A percentile compares a stretch with the other conserved stretches of the same genome.
These are phyloP conservation scores for Hippophae tibetana DNA, from an alignment of 306 rosid genomes.

Conservation along the genomic window DNA sequence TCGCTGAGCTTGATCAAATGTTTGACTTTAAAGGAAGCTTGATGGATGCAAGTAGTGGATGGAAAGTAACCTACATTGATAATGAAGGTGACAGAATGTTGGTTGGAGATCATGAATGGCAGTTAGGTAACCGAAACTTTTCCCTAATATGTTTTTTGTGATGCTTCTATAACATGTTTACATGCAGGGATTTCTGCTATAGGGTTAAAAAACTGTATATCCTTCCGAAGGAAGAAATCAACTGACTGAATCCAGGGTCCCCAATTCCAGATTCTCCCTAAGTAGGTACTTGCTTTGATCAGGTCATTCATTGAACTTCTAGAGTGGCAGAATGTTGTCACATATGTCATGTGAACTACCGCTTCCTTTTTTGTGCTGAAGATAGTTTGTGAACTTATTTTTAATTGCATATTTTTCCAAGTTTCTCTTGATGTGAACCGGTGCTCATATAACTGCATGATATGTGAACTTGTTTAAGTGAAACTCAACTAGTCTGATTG, in stretches of 20 bases:
- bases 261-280: constrained; percentile 19
- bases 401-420: no score
- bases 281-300: neutral
- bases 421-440: no score
- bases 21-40: constrained; percentile 52
- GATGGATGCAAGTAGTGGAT: constrained; percentile 39
- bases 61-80: constrained; percentile 49
- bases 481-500: no score
- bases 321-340: no score
- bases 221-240: constrained; percentile 38
- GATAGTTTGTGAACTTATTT: no score
- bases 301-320: neutral
- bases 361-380: no score
- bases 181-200: constrained; percentile 45
- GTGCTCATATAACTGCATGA: no score
- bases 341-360: no score
- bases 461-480: no score
- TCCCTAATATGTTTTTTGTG: neutral
- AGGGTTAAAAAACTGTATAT: constrained; percentile 40
- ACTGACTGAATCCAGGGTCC: constrained; percentile 28
- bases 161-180: neutral
- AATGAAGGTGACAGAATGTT: constrained; percentile 36
- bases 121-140: constrained; percentile 33
- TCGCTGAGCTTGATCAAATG: constrained; percentile 47
- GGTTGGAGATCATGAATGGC: constrained; percentile 44